A percentile compares a stretch with the other conserved stretches of the same genome.
Conservation (phyloP, 2,329 filamentous ascomycete species). For the Tolypocladium sp. region DNA sequence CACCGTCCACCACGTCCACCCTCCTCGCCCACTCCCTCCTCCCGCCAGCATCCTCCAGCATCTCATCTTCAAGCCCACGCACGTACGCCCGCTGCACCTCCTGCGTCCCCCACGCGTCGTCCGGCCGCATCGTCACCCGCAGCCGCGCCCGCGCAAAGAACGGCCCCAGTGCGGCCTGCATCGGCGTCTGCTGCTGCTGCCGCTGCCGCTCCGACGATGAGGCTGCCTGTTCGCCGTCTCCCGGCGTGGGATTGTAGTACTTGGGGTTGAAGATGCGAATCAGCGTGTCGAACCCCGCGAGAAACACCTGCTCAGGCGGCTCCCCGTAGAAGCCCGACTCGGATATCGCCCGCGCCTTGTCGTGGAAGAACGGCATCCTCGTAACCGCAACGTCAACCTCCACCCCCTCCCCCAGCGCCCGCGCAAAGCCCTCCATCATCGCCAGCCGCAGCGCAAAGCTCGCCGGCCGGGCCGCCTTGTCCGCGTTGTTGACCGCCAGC, state of each 20-base stretch:
- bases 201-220: not conserved
- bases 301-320: conserved; percentile 50
- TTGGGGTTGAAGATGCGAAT: conserved; percentile 63
- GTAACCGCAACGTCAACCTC: conserved; percentile 61
- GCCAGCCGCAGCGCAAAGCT: conserved; percentile 56
- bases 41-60: conserved; percentile 43
- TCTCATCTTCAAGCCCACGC: conserved; percentile 33
- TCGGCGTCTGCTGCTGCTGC: conserved; percentile 11
- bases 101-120: conserved; percentile 47
- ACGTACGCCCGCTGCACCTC: conserved; percentile 41
- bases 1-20: conserved; percentile 50
- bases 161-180: conserved; percentile 46
- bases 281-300: conserved; percentile 69
- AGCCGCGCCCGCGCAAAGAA: conserved; percentile 56
- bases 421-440: conserved; percentile 63
- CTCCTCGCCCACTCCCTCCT: conserved; percentile 46
- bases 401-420: conserved; percentile 31
- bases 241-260: conserved; percentile 45
- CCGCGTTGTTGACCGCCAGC: conserved; percentile 55
- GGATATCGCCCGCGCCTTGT: conserved; percentile 55
- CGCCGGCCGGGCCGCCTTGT: conserved; percentile 59
- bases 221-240: not conserved
- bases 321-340: conserved; percentile 30
- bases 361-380: conserved; percentile 63
- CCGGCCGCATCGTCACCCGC: conserved; percentile 54